Percentiles rank a stretch among this genome's conserved stretches.
These are phyloP conservation scores for Ascochyta lentis DNA, from an alignment of 2,329 filamentous ascomycete genomes.

Conservation along the genomic window DNA sequence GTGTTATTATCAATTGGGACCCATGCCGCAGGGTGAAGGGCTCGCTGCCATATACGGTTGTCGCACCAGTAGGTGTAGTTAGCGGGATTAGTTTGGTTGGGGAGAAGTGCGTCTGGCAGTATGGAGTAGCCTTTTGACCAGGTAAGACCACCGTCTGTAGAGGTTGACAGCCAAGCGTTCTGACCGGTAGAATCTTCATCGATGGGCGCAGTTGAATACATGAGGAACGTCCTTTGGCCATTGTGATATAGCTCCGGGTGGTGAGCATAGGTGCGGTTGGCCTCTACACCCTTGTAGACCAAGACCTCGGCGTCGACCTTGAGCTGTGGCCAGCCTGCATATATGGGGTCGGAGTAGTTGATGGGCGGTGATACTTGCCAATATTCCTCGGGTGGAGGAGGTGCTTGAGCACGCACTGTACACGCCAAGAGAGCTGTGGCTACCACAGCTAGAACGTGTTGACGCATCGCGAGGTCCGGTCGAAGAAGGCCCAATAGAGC, in stretches of 20 bases:
- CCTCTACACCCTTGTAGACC: constrained; percentile 19
- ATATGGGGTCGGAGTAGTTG: constrained; percentile 19
- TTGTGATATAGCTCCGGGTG: constrained; percentile 21
- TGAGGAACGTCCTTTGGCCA: constrained; percentile 15
- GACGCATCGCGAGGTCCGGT: neutral
- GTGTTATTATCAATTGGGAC: constrained; percentile 13
- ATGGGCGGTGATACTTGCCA: constrained; percentile 22
- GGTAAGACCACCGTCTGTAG: constrained; percentile 20
- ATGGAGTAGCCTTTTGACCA: constrained; percentile 21
- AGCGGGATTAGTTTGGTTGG: constrained; percentile 17
- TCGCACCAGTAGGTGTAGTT: constrained; percentile 25
- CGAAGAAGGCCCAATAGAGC: too few species aligned
- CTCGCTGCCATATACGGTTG: constrained; percentile 22
- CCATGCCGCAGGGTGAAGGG: constrained; percentile 21
- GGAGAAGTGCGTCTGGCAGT: constrained; percentile 16
- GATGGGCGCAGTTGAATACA: constrained; percentile 22
- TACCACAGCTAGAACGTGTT: neutral
- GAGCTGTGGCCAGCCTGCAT: constrained; percentile 20
- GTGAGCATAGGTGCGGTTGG: constrained; percentile 21
- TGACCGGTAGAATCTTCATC: constrained; percentile 22
- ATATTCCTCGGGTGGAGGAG: constrained; percentile 16
- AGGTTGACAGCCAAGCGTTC: constrained; percentile 20
- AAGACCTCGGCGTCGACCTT: constrained; percentile 16
- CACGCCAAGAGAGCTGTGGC: neutral
- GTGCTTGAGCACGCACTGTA: neutral